Conservation (phyloP, 305 asterid genomes). For the Vinca major region DNA sequence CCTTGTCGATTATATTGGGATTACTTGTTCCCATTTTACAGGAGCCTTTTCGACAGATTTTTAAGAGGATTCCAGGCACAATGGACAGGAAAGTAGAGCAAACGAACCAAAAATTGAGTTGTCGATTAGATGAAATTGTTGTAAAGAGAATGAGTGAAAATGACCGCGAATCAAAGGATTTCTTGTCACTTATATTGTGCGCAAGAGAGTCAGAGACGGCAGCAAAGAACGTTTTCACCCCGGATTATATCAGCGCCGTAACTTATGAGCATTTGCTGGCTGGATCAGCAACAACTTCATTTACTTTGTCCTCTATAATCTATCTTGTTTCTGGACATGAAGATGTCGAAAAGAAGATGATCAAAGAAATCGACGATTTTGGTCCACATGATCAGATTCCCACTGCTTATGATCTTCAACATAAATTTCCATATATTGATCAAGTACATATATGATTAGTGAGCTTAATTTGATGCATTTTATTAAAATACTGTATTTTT, state of each 20-base stretch:
- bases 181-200: constrained; percentile 60
- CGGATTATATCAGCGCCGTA: constrained; percentile 76
- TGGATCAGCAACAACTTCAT: constrained; percentile 88
- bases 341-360: constrained; percentile 53
- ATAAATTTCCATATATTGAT: constrained; percentile 62
- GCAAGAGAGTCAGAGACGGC: constrained; percentile 50
- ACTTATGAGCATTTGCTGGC: constrained; percentile 88
- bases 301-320: constrained; percentile 63
- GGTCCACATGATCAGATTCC: constrained; percentile 61
- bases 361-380: constrained; percentile 63
- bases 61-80: constrained; percentile 75
- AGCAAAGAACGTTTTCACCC: constrained; percentile 50
- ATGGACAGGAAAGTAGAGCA: constrained; percentile 76
- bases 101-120: constrained; percentile 47
- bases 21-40: constrained; percentile 65
- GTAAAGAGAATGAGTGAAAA: constrained; percentile 39
- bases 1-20: constrained; percentile 75
- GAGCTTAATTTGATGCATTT: too few relatives aligned
- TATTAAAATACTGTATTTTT: too few relatives aligned
- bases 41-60: constrained; percentile 80
- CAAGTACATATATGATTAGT: constrained; percentile 31
- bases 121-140: constrained; percentile 58
- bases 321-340: constrained; percentile 66
- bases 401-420: constrained; percentile 65
- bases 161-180: constrained; percentile 46